Base-by-base conservation (phyloP, 2,329 filamentous ascomycete genomes). In the Colletotrichum sp. region DNA sequence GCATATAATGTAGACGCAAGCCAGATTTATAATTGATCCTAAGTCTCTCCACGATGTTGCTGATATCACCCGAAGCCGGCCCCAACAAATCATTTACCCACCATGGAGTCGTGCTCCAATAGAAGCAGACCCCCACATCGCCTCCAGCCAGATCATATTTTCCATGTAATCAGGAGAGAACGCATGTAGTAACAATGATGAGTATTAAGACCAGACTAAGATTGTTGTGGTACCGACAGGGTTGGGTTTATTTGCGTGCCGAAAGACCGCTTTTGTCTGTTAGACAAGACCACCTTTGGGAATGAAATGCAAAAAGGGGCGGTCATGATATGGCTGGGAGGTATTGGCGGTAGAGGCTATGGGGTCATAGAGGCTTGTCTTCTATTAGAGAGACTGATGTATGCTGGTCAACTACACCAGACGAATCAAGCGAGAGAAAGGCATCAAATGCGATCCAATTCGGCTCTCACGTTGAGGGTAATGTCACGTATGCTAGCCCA, bases 71-170 rank as follows among this genome's bases (percentile, higher is more conserved):
- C 6, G 16, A 12, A 28, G 36, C 9, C 26, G 64, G 28, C 14
- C 5, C 24, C 16, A 64, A 16, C 21, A 61, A 12, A 52, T 59
- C 28, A 68, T 52, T 4, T n/a, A 16, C 12, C 36, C 52, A 68
- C 55, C 21, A 18, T n/a, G 30, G 10, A 21, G 71, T 72, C 52
- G 21, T 24, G 21, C 21, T 68, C 71, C 21, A 24, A 21, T 72
- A 61, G 55, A 52, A 30, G 14, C 4, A 18, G 13, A 10, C 3
- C 26, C 26, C 26, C 26, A 8, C 6, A 28, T 43, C 21, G 8
- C 34, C 13, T 39, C 16, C 28, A 64, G 64, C 59, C 26, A 26
- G 24, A 26, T 34, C 6, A 68, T 59, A 12, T 13, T 60, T 21
- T 30, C 59, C 64, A 72, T 21, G 21, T 1, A n/a, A 68, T 12